Base-by-base conservation (phyloP, 2,329 filamentous ascomycete species). In the Conoideocrella luteorostrata region DNA sequence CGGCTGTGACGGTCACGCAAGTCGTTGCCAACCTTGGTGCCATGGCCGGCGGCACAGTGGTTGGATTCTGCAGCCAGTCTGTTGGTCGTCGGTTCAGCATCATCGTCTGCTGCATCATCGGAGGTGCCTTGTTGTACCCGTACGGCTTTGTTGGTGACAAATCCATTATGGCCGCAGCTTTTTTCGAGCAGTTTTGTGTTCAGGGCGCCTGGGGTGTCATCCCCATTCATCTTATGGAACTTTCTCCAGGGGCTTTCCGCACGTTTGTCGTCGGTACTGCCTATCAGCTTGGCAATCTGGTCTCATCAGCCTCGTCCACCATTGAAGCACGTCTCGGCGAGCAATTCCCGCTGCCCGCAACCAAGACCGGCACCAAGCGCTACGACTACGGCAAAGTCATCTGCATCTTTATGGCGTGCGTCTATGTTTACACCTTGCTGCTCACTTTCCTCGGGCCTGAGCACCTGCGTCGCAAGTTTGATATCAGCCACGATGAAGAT, bases 321-420 rank as follows among this genome's bases (percentile, higher is more conserved):
- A 90, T 90, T 53, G 84, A 91, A 61, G 75, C 84, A 1, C 84
- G 78, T 1, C 80, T 89, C 29, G 86, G 86, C 28, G 83, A 89
- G 63, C 68, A 71, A 1, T 93, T 88, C 60, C 86, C 86, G 0
- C 71, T 94, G 3, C 71, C 80, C 0, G 67, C 77, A 0, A 75
- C 73, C 1, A 60, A 71, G 15, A 59, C 64, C 1, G 72, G 67
- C 0, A 61, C 65, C 24, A 61, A 65, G 37, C 70, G 84, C 3
- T 88, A 84, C 61, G 68, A 87, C 47, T 94, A 94, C 53, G 88
- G 87, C 30, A 82, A 82, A 53, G 88, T 94, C 9, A 91, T 95
- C 50, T 88, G 83, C 58, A 93, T 94, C 57, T 95, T 95, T 65
- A 89, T 95, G 85, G 89, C 75, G 1, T 88, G 84, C 52, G 88